Base-by-base conservation (phyloP, 345 rosid genomes). In the Hibiscus mutabilis region DNA sequence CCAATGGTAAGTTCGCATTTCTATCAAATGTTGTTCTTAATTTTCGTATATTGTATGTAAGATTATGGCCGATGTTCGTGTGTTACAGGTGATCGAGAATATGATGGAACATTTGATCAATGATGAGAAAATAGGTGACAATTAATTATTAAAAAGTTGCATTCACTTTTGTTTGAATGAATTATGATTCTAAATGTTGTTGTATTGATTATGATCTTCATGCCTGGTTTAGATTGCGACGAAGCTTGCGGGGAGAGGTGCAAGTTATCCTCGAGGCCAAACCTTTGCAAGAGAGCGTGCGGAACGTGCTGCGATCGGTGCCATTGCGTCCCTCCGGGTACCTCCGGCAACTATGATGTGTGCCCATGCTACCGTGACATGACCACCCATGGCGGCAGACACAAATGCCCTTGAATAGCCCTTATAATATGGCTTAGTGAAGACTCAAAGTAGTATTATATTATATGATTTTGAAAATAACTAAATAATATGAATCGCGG, bases 311-410 rank as follows among this genome's bases (percentile, higher is more conserved):
- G 96, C 67, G 75, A 77, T 0, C 83, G 85, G n/a, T 93, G 98
- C 88, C 83, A 77, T 73, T 91, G 97, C 33, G 93, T 90, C 25
- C 98, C 97, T 29, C 91, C 91, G 0, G 97, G 93, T 2, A 90
- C 93, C 25, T 68, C 81, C 67, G 98, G 95, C 3, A 86, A 92
- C 82, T 71, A 72, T 18, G 86, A 87, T 4, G 82, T 22, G 29
- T 93, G 96, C 68, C 80, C 80, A 22, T 91, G 98, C 75, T 89
- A 91, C 51, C 92, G 86, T 66, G 78, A 7, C 53, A 74, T 85
- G 82, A 93, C 88, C 68, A 93, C 98, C 55, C 97, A 82, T 57
- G 91, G 87, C 4, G 92, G 97, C 71, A 72, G 81, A 74, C 89
- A 55, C 79, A 89, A 93, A 84, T 93, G 96, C 79, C 98, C 98